Base-by-base conservation (phyloP, 176 grass and related monocot genomes). In the Aegilops umbellulata region DNA sequence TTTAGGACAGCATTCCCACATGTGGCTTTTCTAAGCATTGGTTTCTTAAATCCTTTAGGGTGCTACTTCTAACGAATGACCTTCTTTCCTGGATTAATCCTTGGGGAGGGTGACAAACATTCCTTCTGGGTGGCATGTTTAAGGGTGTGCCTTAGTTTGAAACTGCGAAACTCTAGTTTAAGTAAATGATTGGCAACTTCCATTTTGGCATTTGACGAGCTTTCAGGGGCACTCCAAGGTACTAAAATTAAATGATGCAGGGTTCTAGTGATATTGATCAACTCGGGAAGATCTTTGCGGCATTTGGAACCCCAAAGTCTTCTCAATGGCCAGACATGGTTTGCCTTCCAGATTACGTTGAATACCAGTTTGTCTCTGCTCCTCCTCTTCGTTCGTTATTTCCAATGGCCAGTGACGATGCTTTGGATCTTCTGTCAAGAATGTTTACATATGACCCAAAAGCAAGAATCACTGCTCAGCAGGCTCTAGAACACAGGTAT, bases 261-360 rank as follows among this genome's bases (percentile, higher is more conserved):
- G 97, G 97, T 80, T 86, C 94, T 74, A 99, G 97, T 80, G 97
- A 99, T 63, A 96, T 99, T 32, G 97, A 99, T 89, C 97, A 99
- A 83, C 90, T 99, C 15, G 94, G 97, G 85, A 99, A 99, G 86
- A 99, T 99, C 58, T 99, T 99, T 78, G 88, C 90, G 4, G 87
- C 97, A 61, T 94, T 99, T 88, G 97, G 97, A 29, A 99, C 97
- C 49, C 97, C 97, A 36, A 99, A 99, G 83, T 60, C 85, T 73
- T 91, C 92, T 77, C 97, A 99, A 63, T 99, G 97, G 97, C 89
- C 94, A 15, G 97, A 99, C 83, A 96, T 99, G 94, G 63, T 86
- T 79, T 99, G 90, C 88, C 97, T 99, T 87, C 97, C 94, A n/a
- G 97, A 99, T 93, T 99, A 99, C 91, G 97, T 99, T 75, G 97